Conservation (phyloP, 805 yeast species). For the Cyberlindnera mrakii region DNA sequence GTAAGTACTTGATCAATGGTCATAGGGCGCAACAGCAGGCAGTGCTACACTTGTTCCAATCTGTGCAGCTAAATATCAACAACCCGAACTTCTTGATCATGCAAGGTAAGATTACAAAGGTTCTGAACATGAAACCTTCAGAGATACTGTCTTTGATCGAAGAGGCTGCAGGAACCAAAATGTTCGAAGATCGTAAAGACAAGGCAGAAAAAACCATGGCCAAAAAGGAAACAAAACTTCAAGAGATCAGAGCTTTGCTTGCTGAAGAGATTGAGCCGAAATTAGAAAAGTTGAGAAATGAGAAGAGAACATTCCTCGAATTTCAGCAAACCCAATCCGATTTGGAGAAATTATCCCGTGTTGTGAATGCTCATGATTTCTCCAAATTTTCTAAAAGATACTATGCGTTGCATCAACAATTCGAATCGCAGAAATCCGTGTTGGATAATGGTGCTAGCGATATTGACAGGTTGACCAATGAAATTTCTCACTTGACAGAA, state of each 20-base stretch:
- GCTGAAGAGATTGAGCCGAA: constrained; percentile 92
- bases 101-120: constrained; percentile 99
- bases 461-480: constrained; percentile 43
- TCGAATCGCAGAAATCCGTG: constrained; percentile 35
- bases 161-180: constrained; percentile 97
- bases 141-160: constrained; percentile 89
- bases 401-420: constrained; percentile 36
- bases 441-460: constrained; percentile 37
- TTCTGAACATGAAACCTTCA: constrained; percentile 89
- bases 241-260: constrained; percentile 66
- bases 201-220: constrained; percentile 89
- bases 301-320: constrained; percentile 77
- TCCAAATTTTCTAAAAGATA: constrained; percentile 34
- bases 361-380: constrained; percentile 76
- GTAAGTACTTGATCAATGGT: constrained; percentile 90
- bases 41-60: constrained; percentile 83
- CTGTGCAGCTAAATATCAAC: constrained; percentile 92
- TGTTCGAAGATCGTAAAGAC: constrained; percentile 89
- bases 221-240: constrained; percentile 80
- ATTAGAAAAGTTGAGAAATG: constrained; percentile 69
- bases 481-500: constrained; percentile 50
- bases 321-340: constrained; percentile 81
- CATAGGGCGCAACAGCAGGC: constrained; percentile 94
- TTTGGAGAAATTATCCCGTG: constrained; percentile 64
- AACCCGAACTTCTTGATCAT: constrained; percentile 95